A percentile compares a stretch with the other conserved stretches of the same genome.
Conservation (phyloP, 768 basidiomycete species). For the Candolleomyces eurysporus region DNA sequence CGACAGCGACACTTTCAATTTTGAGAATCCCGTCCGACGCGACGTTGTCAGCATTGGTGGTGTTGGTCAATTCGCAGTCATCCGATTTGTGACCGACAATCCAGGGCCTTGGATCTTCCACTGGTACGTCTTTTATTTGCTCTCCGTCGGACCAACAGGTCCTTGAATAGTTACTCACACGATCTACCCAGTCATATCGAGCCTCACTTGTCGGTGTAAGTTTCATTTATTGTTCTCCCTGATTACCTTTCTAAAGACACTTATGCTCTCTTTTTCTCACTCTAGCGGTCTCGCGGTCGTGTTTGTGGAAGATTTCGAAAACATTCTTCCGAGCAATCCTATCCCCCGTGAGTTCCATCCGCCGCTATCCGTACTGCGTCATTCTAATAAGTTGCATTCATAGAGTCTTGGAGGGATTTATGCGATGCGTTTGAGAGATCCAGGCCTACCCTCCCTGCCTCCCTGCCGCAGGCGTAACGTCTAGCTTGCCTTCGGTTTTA, state of each 20-base stretch:
- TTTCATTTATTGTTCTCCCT: neutral
- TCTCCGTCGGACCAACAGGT: neutral
- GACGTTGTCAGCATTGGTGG: conserved; percentile 50
- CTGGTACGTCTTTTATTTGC: conserved; percentile 24
- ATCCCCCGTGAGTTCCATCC: neutral
- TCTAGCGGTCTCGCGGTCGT: conserved; percentile 33
- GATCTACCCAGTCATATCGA: conserved; percentile 6
- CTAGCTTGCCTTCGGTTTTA: too few relatives aligned
- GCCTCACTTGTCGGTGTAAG: conserved; percentile 7
- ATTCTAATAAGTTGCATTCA: neutral
- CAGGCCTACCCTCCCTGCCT: too few relatives aligned
- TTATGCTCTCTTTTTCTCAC: too few relatives aligned
- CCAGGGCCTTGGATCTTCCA: conserved; percentile 60
- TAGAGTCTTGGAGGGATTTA: neutral
- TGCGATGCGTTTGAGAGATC: neutral
- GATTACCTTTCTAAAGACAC: neutral
- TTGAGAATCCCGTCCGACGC: conserved; percentile 50
- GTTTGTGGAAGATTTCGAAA: conserved; percentile 30
- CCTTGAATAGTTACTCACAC: neutral
- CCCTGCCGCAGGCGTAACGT: too few relatives aligned
- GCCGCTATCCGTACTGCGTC: neutral
- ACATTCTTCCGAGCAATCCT: conserved; percentile 9
- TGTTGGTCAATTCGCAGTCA: conserved; percentile 35
- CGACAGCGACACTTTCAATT: conserved; percentile 37
- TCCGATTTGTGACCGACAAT: conserved; percentile 69